Evolutionary conservation across 2,329 filamentous ascomycete species (phyloP), one percentile per base, ranked within the genome.

Genomic region (Chaetomiaceae sp.): DNA sequence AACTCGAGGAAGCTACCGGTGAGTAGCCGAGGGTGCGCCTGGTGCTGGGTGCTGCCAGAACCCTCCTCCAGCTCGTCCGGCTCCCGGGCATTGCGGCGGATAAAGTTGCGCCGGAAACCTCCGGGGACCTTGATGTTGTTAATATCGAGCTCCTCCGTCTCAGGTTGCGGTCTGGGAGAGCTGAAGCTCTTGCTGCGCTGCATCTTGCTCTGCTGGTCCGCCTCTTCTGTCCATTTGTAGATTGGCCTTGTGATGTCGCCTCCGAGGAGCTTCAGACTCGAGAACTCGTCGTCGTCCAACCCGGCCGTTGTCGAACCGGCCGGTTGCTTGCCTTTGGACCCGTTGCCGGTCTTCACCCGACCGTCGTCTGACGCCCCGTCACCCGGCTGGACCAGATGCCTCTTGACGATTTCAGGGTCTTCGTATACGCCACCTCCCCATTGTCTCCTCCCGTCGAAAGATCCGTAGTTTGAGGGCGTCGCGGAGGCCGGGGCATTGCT

Each of bases 1-100:
- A 99, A 99, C 67, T 99, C 95, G 53, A 99, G 80, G 66, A 99
- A 99, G 69, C 87, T 99, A 58, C 80, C 90, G 0, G 93, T 96
- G 52, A 96, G 83, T 27, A 95, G 75, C 55, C 82, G 81, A 33
- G 79, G 80, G 49, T 76, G 74, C 42, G 68, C 56, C 65, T 60
- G 63, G 65, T 48, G 59, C 65, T 70, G 65, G 65, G 51, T 62
- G 65, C 70, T 64, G 61, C 68, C 68, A 54, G 67, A 70, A 23
- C 58, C 64, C 19, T 64, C 56, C 54, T 73, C 61, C 65, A 69
- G 57, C 70, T 71, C 63, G 70, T 73, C 56, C 46, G 68, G 81
- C 62, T 83, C 88, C 31, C 75, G 81, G n/a, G 78, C 88, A 16
- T 82, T 78, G 59, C 91, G 79, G 41, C 91, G 83, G 25, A 99